Evolutionary conservation across 2,329 filamentous ascomycete species (phyloP).

Genomic region (Cordyceps cicadae): DNA sequence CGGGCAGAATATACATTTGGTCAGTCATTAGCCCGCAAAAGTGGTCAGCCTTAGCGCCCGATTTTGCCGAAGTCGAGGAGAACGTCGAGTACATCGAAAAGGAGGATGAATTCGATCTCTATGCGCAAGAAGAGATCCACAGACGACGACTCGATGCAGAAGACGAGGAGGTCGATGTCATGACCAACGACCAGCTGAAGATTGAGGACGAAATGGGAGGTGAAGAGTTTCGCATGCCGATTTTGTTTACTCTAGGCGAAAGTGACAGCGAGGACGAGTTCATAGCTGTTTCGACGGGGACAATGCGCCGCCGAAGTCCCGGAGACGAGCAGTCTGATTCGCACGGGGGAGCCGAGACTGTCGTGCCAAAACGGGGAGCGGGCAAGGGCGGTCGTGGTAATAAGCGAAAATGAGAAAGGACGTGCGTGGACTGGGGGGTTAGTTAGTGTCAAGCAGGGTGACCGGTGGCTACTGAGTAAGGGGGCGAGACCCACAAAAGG

Average conservation of each 20-base stretch:
- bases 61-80: conserved; percentile 96
- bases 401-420: conserved; percentile 29
- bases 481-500: too few species aligned
- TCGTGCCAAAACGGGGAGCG: conserved; percentile 31
- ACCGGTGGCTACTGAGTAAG: too few species aligned
- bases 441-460: too few species aligned
- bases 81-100: conserved; percentile 94
- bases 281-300: conserved; percentile 60
- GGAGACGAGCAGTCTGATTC: conserved; percentile 60
- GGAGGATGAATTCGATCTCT: conserved; percentile 97
- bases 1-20: conserved; percentile 91
- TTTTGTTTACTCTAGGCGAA: conserved; percentile 84
- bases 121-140: conserved; percentile 88
- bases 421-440: background rate
- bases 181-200: conserved; percentile 64
- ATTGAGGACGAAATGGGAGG: conserved; percentile 43
- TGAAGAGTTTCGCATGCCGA: conserved; percentile 77
- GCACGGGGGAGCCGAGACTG: conserved; percentile 41
- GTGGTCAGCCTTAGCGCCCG: conserved; percentile 93
- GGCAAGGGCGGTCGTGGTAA: conserved; percentile 32
- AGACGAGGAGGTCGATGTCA: conserved; percentile 86
- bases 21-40: conserved; percentile 90
- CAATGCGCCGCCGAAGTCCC: conserved; percentile 78
- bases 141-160: conserved; percentile 84
- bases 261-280: conserved; percentile 94